Evolutionary conservation across 2,329 filamentous ascomycete genomes (phyloP).

Genomic region (Diplodia scrobiculata): DNA sequence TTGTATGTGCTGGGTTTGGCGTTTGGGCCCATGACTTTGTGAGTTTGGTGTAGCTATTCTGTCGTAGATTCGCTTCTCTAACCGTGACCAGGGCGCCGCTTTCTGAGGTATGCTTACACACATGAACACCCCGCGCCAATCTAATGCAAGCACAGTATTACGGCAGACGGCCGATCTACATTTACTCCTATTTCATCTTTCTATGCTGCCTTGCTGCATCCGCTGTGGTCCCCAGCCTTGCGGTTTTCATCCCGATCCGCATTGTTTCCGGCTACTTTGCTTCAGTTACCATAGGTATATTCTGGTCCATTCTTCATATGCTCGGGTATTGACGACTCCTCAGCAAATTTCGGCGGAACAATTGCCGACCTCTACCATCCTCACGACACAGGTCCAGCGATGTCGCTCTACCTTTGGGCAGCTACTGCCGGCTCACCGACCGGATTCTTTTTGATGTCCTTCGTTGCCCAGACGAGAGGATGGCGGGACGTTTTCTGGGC

Average conservation of each 20-base stretch:
- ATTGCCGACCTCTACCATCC: slow-evolving; percentile 52
- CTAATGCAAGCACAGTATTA: slow-evolving; percentile 40
- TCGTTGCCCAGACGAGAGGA: slow-evolving; percentile 48
- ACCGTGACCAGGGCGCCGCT: slow-evolving; percentile 37
- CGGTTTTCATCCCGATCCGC: slow-evolving; percentile 48
- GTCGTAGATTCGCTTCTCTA: slow-evolving; percentile 31
- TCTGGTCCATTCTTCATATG: no score
- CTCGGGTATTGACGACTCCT: background rate
- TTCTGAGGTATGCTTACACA: slow-evolving; percentile 33
- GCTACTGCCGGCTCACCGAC: slow-evolving; percentile 52
- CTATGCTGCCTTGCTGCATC: slow-evolving; percentile 50
- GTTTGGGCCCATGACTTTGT: slow-evolving; percentile 44
- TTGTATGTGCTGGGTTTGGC: slow-evolving; percentile 53
- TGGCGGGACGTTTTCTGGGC: slow-evolving; percentile 53
- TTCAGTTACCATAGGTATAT: slow-evolving; percentile 42
- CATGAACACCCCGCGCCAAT: background rate
- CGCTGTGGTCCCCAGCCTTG: slow-evolving; percentile 48
- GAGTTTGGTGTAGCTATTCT: slow-evolving; percentile 33
- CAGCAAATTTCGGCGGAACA: slow-evolving; percentile 47
- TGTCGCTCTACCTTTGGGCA: slow-evolving; percentile 52
- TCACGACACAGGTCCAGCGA: slow-evolving; percentile 47
- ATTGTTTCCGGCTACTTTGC: slow-evolving; percentile 52
- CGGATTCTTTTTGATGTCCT: slow-evolving; percentile 52
- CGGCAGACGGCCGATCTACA: slow-evolving; percentile 49
- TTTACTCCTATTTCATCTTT: slow-evolving; percentile 49